These are phyloP conservation scores for Spathaspora sp. DNA, from an alignment of 1,139 yeast genomes.

Conservation along the genomic window DNA sequence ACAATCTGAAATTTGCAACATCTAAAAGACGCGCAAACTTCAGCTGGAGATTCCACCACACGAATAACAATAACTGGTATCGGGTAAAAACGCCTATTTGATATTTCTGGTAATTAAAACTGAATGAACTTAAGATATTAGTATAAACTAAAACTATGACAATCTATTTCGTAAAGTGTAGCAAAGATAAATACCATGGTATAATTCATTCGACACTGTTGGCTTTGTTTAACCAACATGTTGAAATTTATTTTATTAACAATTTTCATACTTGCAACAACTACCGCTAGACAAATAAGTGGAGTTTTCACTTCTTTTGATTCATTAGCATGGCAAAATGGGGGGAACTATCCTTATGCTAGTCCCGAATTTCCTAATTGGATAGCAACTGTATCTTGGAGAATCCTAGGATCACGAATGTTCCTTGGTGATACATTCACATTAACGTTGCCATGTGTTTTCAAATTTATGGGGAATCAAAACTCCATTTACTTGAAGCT, in stretches of 20 bases:
- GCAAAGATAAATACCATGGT: background rate
- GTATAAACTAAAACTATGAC: too few relatives aligned
- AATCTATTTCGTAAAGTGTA: too few relatives aligned
- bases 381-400: conserved; percentile 27
- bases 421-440: conserved; percentile 34
- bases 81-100: too few relatives aligned
- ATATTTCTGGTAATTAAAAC: too few relatives aligned
- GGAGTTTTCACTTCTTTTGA: background rate
- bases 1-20: background rate
- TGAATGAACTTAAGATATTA: too few relatives aligned
- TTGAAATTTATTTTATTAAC: background rate
- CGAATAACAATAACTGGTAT: too few relatives aligned
- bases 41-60: too few relatives aligned
- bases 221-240: background rate
- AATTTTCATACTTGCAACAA: background rate
- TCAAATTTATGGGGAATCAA: conserved; percentile 24
- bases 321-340: background rate
- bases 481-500: conserved; percentile 18
- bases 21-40: background rate
- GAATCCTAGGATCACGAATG: conserved; percentile 19
- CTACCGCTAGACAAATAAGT: background rate
- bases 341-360: background rate
- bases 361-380: conserved; percentile 23
- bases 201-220: background rate
- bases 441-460: conserved; percentile 31